phyloP scores from a whole-genome alignment of 805 yeast genomes.

The Phaffomyces antillensis region DNA sequence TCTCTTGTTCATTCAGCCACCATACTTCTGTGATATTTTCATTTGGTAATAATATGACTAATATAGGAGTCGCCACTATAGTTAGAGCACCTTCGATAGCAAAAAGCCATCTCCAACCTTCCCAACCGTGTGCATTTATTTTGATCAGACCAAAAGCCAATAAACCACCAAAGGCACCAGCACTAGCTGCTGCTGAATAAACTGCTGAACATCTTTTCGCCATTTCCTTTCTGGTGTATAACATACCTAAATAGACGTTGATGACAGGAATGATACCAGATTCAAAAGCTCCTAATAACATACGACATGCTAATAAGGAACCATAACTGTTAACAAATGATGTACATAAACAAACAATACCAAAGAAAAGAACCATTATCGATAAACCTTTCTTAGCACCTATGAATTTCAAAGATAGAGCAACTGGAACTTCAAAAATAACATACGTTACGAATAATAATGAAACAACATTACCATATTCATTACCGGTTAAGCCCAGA shows the following conservation, averaged over 20 bases:
- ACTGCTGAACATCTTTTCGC: constrained; percentile 33
- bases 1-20: constrained; percentile 35
- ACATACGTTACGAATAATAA: constrained; percentile 41
- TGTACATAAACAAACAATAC: constrained; percentile 35
- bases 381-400: constrained; percentile 30
- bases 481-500: constrained; percentile 29
- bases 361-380: constrained; percentile 29
- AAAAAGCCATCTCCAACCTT: constrained; percentile 46
- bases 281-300: constrained; percentile 47
- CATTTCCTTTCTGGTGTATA: constrained; percentile 41
- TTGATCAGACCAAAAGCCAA: constrained; percentile 39
- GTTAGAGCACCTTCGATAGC: constrained; percentile 44
- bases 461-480: constrained; percentile 38
- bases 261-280: constrained; percentile 45
- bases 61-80: constrained; percentile 28
- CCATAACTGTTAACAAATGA: constrained; percentile 36
- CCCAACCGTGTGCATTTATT: constrained; percentile 32
- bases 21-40: constrained; percentile 29
- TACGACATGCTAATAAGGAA: constrained; percentile 38
- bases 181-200: constrained; percentile 20
- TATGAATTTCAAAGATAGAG: constrained; percentile 30
- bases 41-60: constrained; percentile 32
- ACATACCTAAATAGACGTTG: constrained; percentile 38
- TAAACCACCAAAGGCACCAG: constrained; percentile 53
- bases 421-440: constrained; percentile 30